Evolutionary conservation across 2,329 filamentous ascomycete species (phyloP).

Genomic region (Aureobasidium sp.): DNA sequence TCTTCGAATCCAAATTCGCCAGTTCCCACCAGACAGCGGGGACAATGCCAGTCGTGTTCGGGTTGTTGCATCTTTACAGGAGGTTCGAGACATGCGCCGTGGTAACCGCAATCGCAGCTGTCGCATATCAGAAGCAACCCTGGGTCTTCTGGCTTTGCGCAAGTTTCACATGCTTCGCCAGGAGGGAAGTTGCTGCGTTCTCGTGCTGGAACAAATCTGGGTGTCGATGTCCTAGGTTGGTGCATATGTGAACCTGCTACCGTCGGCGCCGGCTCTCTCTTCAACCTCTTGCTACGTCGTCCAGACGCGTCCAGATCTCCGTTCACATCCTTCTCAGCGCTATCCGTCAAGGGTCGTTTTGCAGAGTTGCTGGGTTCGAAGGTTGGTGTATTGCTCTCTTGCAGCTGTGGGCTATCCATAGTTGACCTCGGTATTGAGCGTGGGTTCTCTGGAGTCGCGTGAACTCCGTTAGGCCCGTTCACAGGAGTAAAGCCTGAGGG

Average conservation of each 20-base stretch:
- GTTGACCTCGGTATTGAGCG: conserved; percentile 56
- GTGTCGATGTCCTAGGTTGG: conserved; percentile 75
- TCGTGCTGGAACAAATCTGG: conserved; percentile 50
- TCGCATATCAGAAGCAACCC: conserved; percentile 74
- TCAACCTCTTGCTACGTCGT: conserved; percentile 84
- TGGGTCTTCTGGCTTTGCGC: conserved; percentile 68
- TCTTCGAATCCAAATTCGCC: conserved; percentile 97
- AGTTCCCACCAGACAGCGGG: conserved; percentile 88
- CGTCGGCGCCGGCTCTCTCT: conserved; percentile 69
- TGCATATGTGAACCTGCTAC: conserved; percentile 97
- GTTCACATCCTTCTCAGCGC: conserved; percentile 49
- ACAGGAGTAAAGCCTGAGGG: conserved; percentile 52
- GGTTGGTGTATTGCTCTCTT: conserved; percentile 60
- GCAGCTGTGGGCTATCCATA: conserved; percentile 53
- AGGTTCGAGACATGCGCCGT: conserved; percentile 82
- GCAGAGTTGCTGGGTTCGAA: conserved; percentile 43
- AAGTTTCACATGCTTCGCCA: conserved; percentile 72
- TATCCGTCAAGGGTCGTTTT: conserved; percentile 62
- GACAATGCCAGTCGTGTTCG: conserved; percentile 90
- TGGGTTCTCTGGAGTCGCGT: conserved; percentile 47
- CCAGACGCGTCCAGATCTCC: conserved; percentile 46
- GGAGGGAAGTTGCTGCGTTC: conserved; percentile 51
- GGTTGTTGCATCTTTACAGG: conserved; percentile 68
- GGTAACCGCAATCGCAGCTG: conserved; percentile 83
- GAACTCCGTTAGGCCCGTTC: conserved; percentile 45